Evolutionary conservation across 2,329 filamentous ascomycete species (phyloP).

Genomic region (Ceratocystis variospora): DNA sequence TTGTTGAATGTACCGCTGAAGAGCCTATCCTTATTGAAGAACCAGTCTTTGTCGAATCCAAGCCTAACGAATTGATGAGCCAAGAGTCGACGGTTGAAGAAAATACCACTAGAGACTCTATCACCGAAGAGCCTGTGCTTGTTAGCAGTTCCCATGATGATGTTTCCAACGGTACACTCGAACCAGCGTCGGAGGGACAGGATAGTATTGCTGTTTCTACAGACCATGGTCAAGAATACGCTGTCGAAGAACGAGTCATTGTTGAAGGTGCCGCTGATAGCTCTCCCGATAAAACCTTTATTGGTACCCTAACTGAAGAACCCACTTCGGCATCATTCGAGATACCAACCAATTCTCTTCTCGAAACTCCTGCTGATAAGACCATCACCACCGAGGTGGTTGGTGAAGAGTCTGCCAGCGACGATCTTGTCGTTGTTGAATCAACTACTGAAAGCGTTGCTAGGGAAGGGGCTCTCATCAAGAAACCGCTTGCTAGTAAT

Average conservation of each 20-base stretch:
- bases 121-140: neutral
- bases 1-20: neutral
- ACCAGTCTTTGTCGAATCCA: neutral
- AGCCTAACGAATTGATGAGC: neutral
- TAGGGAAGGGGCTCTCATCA: neutral
- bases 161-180: neutral
- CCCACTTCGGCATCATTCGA: neutral
- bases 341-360: neutral
- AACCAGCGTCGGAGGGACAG: neutral
- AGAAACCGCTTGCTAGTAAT: neutral
- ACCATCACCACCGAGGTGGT: neutral
- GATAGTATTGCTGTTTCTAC: no score
- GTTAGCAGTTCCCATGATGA: neutral
- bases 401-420: neutral
- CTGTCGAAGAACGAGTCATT: neutral
- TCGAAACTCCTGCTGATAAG: neutral
- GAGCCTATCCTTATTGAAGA: neutral
- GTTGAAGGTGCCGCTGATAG: neutral
- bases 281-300: neutral
- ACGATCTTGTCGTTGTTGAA: neutral
- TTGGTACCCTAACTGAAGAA: neutral
- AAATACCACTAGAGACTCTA: neutral
- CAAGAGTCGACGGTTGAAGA: no score
- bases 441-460: neutral
- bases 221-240: neutral